A percentile compares a stretch with the other conserved stretches of the same genome.
Conservation (phyloP, 2,329 filamentous ascomycete species). For the Cercospora beticola region DNA sequence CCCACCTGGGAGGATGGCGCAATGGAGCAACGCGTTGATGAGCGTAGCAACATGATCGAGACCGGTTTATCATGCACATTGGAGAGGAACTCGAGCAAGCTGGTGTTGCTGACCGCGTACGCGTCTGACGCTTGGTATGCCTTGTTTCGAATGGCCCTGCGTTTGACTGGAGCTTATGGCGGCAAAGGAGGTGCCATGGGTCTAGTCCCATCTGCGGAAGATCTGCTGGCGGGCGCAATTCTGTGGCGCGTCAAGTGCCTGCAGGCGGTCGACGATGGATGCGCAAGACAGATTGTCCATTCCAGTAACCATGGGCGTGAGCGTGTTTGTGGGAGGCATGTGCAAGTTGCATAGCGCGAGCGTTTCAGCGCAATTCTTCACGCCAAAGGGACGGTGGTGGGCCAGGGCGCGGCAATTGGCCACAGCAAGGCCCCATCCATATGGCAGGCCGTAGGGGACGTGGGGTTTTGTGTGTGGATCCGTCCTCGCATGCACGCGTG, state of each 20-base stretch:
- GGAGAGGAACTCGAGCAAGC: background rate
- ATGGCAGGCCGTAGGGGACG: background rate
- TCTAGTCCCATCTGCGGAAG: background rate
- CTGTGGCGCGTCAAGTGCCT: background rate
- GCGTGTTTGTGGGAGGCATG: conserved; percentile 2
- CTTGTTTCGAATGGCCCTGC: background rate
- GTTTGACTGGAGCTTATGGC: background rate
- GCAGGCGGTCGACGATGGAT: background rate
- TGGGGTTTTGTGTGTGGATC: background rate
- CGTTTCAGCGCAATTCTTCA: conserved; percentile 2
- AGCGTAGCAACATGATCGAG: background rate
- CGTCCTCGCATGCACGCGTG: background rate
- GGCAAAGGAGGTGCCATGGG: background rate
- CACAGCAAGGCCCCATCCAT: background rate
- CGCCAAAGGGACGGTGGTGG: background rate
- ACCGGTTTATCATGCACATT: background rate
- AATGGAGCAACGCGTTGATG: background rate
- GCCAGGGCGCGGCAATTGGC: no score
- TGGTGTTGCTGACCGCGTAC: background rate
- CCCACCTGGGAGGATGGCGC: conserved; percentile 15
- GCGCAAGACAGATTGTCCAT: background rate
- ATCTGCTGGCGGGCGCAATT: conserved; percentile 2
- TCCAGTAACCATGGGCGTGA: background rate
- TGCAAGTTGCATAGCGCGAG: conserved; percentile 5
- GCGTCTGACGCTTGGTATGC: background rate